These are phyloP conservation scores for Eimeria falciformis DNA, from an alignment of 169 alveolate species.

Conservation along the genomic window DNA sequence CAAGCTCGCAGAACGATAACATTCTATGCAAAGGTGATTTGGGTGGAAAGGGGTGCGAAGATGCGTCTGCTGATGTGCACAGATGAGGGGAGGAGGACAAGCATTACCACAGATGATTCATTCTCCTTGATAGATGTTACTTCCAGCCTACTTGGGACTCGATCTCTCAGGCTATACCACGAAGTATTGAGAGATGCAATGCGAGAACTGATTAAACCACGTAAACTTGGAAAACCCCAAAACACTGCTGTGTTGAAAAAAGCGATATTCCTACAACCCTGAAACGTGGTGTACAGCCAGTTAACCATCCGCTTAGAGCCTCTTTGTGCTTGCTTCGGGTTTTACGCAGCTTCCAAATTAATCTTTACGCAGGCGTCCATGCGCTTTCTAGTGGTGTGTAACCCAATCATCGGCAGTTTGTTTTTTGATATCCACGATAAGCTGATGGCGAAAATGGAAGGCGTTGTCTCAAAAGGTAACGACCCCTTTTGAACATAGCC, in stretches of 20 bases:
- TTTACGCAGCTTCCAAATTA: constrained; percentile 31
- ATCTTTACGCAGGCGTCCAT: constrained; percentile 28
- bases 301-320: too few relatives aligned
- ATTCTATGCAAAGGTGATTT: too few relatives aligned
- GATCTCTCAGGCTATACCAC: constrained; percentile 41
- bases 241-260: too few relatives aligned
- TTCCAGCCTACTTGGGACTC: not conserved
- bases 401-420: constrained; percentile 51
- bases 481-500: too few relatives aligned
- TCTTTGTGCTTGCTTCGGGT: not conserved
- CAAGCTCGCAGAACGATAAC: too few relatives aligned
- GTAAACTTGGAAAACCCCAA: not conserved
- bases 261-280: too few relatives aligned
- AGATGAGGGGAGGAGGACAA: not conserved
- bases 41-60: not conserved
- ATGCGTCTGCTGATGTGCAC: constrained; percentile 15
- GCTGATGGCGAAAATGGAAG: constrained; percentile 1
- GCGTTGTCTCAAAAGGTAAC: constrained; percentile 9
- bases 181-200: constrained; percentile 26
- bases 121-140: not conserved
- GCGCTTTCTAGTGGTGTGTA: constrained; percentile 34
- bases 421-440: constrained; percentile 8
- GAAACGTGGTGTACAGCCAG: too few relatives aligned
- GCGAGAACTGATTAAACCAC: constrained; percentile 18
- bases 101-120: not conserved